Evolutionary conservation across 768 basidiomycete genomes (phyloP).

Genomic region (Lactarius psammicola): DNA sequence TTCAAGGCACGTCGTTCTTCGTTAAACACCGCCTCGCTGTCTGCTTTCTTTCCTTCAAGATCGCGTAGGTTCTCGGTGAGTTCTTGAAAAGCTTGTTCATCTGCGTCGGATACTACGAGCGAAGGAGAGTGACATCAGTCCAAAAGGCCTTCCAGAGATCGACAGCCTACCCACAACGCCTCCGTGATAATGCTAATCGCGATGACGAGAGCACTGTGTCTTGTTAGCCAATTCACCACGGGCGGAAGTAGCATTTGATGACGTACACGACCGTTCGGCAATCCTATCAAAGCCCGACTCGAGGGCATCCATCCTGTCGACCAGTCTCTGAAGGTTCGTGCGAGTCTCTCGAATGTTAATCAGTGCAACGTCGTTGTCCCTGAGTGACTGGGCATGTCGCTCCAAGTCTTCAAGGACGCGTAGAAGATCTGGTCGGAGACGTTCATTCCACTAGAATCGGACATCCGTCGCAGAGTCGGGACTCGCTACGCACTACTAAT

Average conservation of each 20-base stretch:
- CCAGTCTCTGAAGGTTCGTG: constrained; percentile 60
- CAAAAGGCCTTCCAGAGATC: neutral
- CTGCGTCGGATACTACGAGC: constrained; percentile 62
- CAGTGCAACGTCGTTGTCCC: constrained; percentile 45
- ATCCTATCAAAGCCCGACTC: constrained; percentile 83
- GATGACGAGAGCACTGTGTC: constrained; percentile 72
- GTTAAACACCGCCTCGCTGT: constrained; percentile 56
- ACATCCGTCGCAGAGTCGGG: neutral
- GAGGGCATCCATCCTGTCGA: constrained; percentile 75
- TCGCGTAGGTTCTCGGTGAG: constrained; percentile 64
- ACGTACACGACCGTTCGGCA: constrained; percentile 77
- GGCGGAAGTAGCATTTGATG: neutral
- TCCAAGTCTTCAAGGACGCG: constrained; percentile 66
- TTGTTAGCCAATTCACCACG: constrained; percentile 17
- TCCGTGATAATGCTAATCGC: constrained; percentile 61
- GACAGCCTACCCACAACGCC: constrained; percentile 57
- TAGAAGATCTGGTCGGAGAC: constrained; percentile 50
- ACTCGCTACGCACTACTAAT: constrained; percentile 58
- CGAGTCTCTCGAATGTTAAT: constrained; percentile 63
- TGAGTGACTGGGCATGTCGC: constrained; percentile 46
- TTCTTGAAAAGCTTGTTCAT: constrained; percentile 72
- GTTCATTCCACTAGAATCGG: neutral
- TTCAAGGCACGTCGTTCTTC: constrained; percentile 57
- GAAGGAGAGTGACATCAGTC: constrained; percentile 11
- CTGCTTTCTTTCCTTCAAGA: constrained; percentile 53